phyloP scores from a whole-genome alignment of 371 early-diverging fungal genomes.

The Syncephalastrum racemosum region DNA sequence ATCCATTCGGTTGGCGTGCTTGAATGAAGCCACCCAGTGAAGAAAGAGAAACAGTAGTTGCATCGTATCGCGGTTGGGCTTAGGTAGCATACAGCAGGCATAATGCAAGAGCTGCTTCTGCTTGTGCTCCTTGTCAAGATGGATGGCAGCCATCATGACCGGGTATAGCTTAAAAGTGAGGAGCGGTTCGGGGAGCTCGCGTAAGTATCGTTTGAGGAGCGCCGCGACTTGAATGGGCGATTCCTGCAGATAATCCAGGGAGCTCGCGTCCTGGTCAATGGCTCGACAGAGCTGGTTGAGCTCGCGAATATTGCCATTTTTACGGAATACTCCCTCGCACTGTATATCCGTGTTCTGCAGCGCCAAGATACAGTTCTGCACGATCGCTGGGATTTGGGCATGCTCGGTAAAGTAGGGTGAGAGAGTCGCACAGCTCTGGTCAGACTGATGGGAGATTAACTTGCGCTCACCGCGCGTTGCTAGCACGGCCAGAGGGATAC shows the following conservation, averaged over 20 bases:
- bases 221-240: slow-evolving; percentile 92
- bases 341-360: slow-evolving; percentile 81
- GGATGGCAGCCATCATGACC: slow-evolving; percentile 68
- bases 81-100: slow-evolving; percentile 83
- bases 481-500: slow-evolving; percentile 26
- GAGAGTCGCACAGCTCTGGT: slow-evolving; percentile 51
- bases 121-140: slow-evolving; percentile 50
- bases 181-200: slow-evolving; percentile 95
- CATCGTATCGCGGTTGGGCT: slow-evolving; percentile 88
- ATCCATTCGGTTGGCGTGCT: slow-evolving; percentile 84
- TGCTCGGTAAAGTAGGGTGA: slow-evolving; percentile 32
- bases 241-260: slow-evolving; percentile 32
- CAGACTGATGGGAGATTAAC: not conserved
- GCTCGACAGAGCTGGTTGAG: slow-evolving; percentile 76
- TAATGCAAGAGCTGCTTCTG: slow-evolving; percentile 70
- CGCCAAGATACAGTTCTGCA: slow-evolving; percentile 75
- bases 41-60: slow-evolving; percentile 84
- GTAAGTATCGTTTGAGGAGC: slow-evolving; percentile 88
- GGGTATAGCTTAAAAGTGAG: slow-evolving; percentile 84
- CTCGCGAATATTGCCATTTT: slow-evolving; percentile 93
- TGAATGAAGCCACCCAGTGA: slow-evolving; percentile 74
- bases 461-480: slow-evolving; percentile 57
- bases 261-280: slow-evolving; percentile 37
- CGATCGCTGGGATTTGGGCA: slow-evolving; percentile 77
- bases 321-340: slow-evolving; percentile 94